These are phyloP conservation scores for Iris macrosiphon DNA, from an alignment of 106 monocot genomes.

Conservation along the genomic window DNA sequence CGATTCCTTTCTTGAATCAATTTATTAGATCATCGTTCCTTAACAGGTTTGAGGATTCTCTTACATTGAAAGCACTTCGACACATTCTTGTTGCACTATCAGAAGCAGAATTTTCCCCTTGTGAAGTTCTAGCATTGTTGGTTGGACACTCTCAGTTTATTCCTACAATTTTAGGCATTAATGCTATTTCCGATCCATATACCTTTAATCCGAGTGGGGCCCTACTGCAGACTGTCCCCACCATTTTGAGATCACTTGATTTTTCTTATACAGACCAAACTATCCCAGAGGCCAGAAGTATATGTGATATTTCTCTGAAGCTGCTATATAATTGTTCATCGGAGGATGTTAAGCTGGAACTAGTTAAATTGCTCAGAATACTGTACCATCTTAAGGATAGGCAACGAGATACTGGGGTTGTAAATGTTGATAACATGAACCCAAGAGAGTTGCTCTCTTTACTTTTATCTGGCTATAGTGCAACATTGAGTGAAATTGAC, in stretches of 20 bases:
- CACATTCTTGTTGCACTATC: constrained; percentile 49
- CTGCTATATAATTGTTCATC: neutral
- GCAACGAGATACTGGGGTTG: constrained; percentile 6
- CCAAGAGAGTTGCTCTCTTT: constrained; percentile 65
- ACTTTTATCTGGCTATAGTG: constrained; percentile 78
- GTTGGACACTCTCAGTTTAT: constrained; percentile 80
- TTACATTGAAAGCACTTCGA: constrained; percentile 57
- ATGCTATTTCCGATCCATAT: constrained; percentile 21
- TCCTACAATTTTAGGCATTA: constrained; percentile 22
- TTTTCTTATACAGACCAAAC: constrained; percentile 1
- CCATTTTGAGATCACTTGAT: constrained; percentile 60
- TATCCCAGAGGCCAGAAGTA: neutral
- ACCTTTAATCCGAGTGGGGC: constrained; percentile 21
- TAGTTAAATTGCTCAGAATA: constrained; percentile 77
- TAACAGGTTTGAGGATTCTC: constrained; percentile 78
- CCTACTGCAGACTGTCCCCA: constrained; percentile 62
- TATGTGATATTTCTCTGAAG: constrained; percentile 1
- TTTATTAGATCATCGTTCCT: constrained; percentile 73
- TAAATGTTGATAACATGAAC: constrained; percentile 16
- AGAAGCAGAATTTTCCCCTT: constrained; percentile 30
- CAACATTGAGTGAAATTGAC: constrained; percentile 64
- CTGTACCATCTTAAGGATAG: constrained; percentile 40
- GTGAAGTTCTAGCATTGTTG: constrained; percentile 58
- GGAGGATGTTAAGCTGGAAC: constrained; percentile 52
- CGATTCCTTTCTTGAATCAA: constrained; percentile 41